These are phyloP conservation scores for Sclerotinia minor DNA, from an alignment of 2,329 filamentous ascomycete species.

Conservation along the genomic window DNA sequence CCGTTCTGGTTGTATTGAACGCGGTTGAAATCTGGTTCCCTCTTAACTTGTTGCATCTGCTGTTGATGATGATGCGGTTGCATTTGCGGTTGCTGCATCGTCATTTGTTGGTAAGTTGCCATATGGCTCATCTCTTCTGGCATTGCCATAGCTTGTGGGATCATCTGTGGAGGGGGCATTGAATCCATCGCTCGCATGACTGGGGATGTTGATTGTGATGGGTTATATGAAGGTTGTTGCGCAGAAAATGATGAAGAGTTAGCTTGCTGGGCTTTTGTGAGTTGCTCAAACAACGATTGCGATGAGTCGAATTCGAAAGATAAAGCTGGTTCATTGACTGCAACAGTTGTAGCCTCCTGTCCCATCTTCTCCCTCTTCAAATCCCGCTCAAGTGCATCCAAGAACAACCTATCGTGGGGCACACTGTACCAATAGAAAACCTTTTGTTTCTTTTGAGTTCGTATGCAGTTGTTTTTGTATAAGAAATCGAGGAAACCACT, in stretches of 20 bases:
- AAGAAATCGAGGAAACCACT: slow-evolving; percentile 97
- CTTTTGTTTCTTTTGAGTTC: slow-evolving; percentile 99
- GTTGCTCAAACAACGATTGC: slow-evolving; percentile 97
- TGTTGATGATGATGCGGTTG: slow-evolving; percentile 58
- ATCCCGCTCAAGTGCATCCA: slow-evolving; percentile 95
- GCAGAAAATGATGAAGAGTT: slow-evolving; percentile 96
- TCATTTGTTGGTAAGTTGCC: slow-evolving; percentile 67
- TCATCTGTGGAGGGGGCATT: slow-evolving; percentile 90
- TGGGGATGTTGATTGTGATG: slow-evolving; percentile 76
- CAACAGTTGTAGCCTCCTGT: slow-evolving; percentile 94
- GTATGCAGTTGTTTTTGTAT: slow-evolving; percentile 99
- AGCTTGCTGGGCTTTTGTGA: slow-evolving; percentile 98
- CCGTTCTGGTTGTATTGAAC: slow-evolving; percentile 92
- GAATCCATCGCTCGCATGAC: slow-evolving; percentile 88
- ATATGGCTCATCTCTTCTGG: slow-evolving; percentile 63
- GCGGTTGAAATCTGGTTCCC: slow-evolving; percentile 79
- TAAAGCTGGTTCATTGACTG: slow-evolving; percentile 92
- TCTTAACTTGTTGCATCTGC: slow-evolving; percentile 76
- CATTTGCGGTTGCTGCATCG: slow-evolving; percentile 61
- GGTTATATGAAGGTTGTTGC: slow-evolving; percentile 57
- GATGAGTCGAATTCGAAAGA: slow-evolving; percentile 99
- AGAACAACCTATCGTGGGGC: slow-evolving; percentile 93
- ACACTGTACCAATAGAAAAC: slow-evolving; percentile 99
- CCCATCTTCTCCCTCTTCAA: slow-evolving; percentile 99
- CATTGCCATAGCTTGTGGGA: slow-evolving; percentile 59